phyloP scores from a whole-genome alignment of 2,329 filamentous ascomycete species.

The Zalaria obscura region DNA sequence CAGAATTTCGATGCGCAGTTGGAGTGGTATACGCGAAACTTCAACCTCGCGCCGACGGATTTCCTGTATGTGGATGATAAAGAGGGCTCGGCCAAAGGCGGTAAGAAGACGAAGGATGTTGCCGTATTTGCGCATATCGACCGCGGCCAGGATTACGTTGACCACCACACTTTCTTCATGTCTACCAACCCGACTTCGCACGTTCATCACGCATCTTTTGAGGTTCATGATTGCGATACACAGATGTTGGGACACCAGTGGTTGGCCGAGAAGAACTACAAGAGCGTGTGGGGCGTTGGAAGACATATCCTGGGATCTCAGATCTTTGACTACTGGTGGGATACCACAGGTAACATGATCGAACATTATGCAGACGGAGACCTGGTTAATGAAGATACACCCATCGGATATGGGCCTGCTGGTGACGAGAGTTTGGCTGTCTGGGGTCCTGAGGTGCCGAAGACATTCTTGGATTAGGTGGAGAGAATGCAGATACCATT shows the following conservation, averaged over 20 bases:
- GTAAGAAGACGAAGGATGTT: constrained; percentile 10
- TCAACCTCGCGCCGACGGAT: constrained; percentile 34
- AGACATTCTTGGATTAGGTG: no score
- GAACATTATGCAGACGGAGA: constrained; percentile 53
- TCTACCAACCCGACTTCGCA: constrained; percentile 24
- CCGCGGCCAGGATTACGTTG: constrained; percentile 31
- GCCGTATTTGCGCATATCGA: constrained; percentile 39
- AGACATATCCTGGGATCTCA: constrained; percentile 56
- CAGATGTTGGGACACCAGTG: constrained; percentile 58
- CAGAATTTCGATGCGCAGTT: constrained; percentile 17
- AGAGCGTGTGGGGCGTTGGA: constrained; percentile 56
- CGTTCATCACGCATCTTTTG: constrained; percentile 55
- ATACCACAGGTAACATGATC: constrained; percentile 44
- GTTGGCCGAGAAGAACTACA: constrained; percentile 47
- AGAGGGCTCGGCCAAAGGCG: not conserved
- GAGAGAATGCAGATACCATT: no score
- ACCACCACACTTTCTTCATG: constrained; percentile 45
- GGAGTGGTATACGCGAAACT: constrained; percentile 25
- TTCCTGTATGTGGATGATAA: constrained; percentile 10
- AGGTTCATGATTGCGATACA: constrained; percentile 58
- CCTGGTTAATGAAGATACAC: constrained; percentile 32
- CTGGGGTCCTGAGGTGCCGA: no score
- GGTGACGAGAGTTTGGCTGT: no score
- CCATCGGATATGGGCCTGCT: no score
- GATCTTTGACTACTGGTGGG: constrained; percentile 62